Base-by-base conservation (phyloP, 116 monocot species). In the Papilionanthe hybrid region DNA sequence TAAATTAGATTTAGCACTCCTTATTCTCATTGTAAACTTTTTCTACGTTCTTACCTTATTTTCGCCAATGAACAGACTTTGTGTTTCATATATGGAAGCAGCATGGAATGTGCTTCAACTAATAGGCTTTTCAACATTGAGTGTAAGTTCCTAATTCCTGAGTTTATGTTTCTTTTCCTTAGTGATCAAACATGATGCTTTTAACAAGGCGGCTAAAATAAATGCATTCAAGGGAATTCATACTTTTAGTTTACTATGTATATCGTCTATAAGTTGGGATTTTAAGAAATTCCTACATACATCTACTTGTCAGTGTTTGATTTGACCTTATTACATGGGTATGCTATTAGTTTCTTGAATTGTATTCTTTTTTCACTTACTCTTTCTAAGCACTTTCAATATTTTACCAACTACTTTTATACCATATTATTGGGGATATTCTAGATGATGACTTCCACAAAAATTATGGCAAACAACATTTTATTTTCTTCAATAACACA, bases 91-190 rank as follows among this genome's bases (percentile, higher is more conserved):
- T 83, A 88, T 99, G 83, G 84, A 90, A 42, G 83, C 87, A 76
- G 89, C 98, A 80, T 94, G 95, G 98, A 80, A 84, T 44, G 76
- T 86, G 81, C 81, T 89, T 44, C 87, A 91, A 42, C 82, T 79
- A 72, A 43, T 89, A 72, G 91, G 86, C 60, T 55, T 44, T 58
- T 84, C 86, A 58, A 72, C 72, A 72, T 88, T 94, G 27, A 90
- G 82, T 78, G 86, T 90, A 74, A 90, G 92, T 78, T 78, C 41
- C 20, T 81, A 67, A 18, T 58, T 68, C 25, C 41, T 49, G 50
- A 27, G 20, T 73, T 30, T 75, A 13, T 28, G 11, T 13, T 75
- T 75, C 12, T 28, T 47, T 75, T 47, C 20, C 28, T 49, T 75
- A 75, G 13, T 73, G 44, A 43, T 11, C 23, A 2, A 69, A 69